These are phyloP conservation scores for Lithohypha guttulata DNA, from an alignment of 2,329 filamentous ascomycete genomes.

Conservation along the genomic window DNA sequence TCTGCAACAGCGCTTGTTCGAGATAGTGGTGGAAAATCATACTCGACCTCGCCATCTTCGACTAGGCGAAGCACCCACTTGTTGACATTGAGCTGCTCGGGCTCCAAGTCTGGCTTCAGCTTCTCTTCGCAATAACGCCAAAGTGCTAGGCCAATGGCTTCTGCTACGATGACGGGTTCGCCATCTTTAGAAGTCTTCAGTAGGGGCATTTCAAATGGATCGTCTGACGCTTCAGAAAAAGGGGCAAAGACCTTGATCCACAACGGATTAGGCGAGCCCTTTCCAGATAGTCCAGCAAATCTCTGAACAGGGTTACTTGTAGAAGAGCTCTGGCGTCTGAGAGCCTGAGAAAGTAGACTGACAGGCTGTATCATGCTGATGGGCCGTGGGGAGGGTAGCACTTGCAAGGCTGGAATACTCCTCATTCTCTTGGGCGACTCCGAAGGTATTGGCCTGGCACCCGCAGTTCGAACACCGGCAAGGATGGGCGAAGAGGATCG, in stretches of 20 bases:
- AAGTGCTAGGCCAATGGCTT: conserved; percentile 53
- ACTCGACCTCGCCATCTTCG: conserved; percentile 56
- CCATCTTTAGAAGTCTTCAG: conserved; percentile 45
- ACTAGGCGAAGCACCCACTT: conserved; percentile 57
- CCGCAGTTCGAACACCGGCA: conserved; percentile 27
- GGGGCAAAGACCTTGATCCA: conserved; percentile 55
- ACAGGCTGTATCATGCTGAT: conserved; percentile 49
- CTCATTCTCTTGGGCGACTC: conserved; percentile 44
- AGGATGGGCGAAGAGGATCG: conserved; percentile 38
- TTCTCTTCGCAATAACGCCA: conserved; percentile 52
- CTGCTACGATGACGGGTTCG: conserved; percentile 45
- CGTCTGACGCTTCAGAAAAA: conserved; percentile 45
- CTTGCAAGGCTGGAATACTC: conserved; percentile 40
- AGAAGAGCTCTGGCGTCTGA: conserved; percentile 45
- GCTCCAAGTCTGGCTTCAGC: conserved; percentile 41
- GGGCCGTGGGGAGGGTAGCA: conserved; percentile 49
- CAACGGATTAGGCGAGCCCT: conserved; percentile 49
- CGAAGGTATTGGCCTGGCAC: conserved; percentile 26
- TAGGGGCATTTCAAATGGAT: conserved; percentile 49
- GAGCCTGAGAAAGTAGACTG: conserved; percentile 47
- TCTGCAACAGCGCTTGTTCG: conserved; percentile 49
- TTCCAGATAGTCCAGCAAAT: conserved; percentile 50
- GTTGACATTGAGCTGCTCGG: conserved; percentile 48
- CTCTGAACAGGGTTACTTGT: conserved; percentile 51
- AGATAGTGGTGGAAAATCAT: conserved; percentile 52